Evolutionary conservation across 805 yeast genomes (phyloP).

Genomic region (Candida boleticola): DNA sequence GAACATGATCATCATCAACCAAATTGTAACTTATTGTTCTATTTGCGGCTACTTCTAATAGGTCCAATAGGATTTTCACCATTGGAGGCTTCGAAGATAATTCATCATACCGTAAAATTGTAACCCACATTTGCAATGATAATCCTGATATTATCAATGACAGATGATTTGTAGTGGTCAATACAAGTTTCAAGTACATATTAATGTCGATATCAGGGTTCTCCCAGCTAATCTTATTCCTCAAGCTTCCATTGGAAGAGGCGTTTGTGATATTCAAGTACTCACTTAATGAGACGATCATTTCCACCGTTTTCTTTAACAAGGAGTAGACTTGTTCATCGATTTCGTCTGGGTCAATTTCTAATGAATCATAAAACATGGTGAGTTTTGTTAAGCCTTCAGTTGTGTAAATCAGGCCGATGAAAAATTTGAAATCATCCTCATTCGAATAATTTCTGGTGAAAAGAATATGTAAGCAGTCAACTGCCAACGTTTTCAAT

Average conservation of each 20-base stretch:
- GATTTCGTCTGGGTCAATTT: constrained; percentile 64
- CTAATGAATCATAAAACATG: constrained; percentile 60
- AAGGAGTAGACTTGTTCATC: constrained; percentile 81
- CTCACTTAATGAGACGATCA: constrained; percentile 84
- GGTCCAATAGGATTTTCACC: constrained; percentile 55
- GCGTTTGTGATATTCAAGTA: constrained; percentile 54
- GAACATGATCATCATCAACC: constrained; percentile 60
- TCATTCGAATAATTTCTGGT: constrained; percentile 68
- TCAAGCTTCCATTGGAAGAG: constrained; percentile 16
- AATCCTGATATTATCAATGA: constrained; percentile 88
- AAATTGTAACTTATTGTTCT: constrained; percentile 73
- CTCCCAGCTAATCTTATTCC: constrained; percentile 47
- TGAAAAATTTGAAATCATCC: constrained; percentile 71
- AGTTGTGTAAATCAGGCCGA: constrained; percentile 72
- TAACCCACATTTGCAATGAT: constrained; percentile 92
- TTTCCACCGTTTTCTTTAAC: constrained; percentile 86
- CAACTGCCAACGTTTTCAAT: constrained; percentile 80
- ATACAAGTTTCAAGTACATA: constrained; percentile 69
- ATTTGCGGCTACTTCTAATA: constrained; percentile 74
- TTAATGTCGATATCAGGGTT: constrained; percentile 51
- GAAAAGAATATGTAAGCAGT: constrained; percentile 84
- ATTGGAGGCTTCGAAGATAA: constrained; percentile 58
- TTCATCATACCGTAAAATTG: constrained; percentile 79
- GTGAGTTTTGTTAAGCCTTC: constrained; percentile 72
- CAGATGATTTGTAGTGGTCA: constrained; percentile 78